Evolutionary conservation across 352 stramenopile genomes (phyloP).

Genomic region (Blastocystis sp.): DNA sequence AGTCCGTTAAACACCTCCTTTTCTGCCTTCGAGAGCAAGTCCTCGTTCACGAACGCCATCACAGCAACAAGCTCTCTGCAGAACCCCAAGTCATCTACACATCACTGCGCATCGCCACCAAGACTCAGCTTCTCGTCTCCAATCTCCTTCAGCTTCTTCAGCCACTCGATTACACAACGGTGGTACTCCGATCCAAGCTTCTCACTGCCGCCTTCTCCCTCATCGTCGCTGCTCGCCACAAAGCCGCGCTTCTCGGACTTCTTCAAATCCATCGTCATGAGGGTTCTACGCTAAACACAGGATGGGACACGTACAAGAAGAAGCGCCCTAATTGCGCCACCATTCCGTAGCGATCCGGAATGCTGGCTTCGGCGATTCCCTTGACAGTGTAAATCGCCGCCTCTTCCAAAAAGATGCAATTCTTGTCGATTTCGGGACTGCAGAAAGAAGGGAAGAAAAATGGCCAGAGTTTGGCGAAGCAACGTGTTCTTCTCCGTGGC

Average conservation of each 20-base stretch:
- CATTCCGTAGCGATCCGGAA: constrained; percentile 35
- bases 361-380: constrained; percentile 25
- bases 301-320: background rate
- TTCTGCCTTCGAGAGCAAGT: background rate
- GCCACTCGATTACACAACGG: background rate
- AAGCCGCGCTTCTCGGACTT: constrained; percentile 35
- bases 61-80: background rate
- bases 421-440: constrained; percentile 46
- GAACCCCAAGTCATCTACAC: background rate
- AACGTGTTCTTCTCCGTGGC: background rate
- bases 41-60: constrained; percentile 13
- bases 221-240: constrained; percentile 8
- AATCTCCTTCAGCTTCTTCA: constrained; percentile 11
- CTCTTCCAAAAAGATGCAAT: constrained; percentile 47
- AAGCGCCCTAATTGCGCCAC: constrained; percentile 1
- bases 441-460: constrained; percentile 55
- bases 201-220: background rate
- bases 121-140: background rate
- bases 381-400: constrained; percentile 41
- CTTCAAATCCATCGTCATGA: constrained; percentile 40
- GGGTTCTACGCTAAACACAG: background rate
- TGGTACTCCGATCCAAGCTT: constrained; percentile 5
- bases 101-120: background rate
- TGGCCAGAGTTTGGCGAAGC: constrained; percentile 18
- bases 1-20: background rate